Evolutionary conservation across 2,329 filamentous ascomycete genomes (phyloP).

Genomic region (Penicillium glabrum): DNA sequence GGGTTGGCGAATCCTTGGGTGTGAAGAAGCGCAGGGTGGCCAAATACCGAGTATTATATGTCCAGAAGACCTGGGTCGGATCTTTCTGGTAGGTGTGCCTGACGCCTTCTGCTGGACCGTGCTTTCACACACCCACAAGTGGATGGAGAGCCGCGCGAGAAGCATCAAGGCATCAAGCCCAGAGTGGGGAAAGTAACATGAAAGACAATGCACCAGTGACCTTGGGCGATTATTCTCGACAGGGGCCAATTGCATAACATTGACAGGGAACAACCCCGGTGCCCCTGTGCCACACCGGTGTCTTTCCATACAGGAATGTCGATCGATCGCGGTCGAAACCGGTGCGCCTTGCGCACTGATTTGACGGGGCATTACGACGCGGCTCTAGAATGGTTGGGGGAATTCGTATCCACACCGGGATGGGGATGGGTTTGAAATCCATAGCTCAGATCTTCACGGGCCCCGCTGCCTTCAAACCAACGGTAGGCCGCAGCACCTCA

Average conservation of each 20-base stretch:
- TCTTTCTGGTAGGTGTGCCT: conserved; percentile 19
- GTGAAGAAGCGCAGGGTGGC: conserved; percentile 12
- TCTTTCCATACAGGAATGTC: conserved; percentile 12
- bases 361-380: conserved; percentile 9
- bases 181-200: conserved; percentile 13
- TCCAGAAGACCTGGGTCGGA: conserved; percentile 7
- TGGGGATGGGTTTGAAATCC: conserved; percentile 6
- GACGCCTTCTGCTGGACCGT: conserved; percentile 16
- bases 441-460: conserved; percentile 10
- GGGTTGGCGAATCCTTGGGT: neutral
- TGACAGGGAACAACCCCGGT: conserved; percentile 6
- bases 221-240: conserved; percentile 5
- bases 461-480: neutral
- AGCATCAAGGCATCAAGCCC: conserved; percentile 14
- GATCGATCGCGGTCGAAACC: conserved; percentile 18
- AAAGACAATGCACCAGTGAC: conserved; percentile 11
- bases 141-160: conserved; percentile 25
- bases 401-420: conserved; percentile 8
- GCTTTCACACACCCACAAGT: conserved; percentile 18
- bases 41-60: conserved; percentile 14
- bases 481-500: conserved; percentile 7
- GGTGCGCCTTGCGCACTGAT: conserved; percentile 10
- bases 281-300: conserved; percentile 1
- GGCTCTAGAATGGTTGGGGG: conserved; percentile 10
- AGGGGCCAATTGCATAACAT: conserved; percentile 9